A percentile compares a stretch with the other conserved stretches of the same genome.
These are phyloP conservation scores for Phytophthora chlamydospora DNA, from an alignment of 352 stramenopile species.

Conservation along the genomic window DNA sequence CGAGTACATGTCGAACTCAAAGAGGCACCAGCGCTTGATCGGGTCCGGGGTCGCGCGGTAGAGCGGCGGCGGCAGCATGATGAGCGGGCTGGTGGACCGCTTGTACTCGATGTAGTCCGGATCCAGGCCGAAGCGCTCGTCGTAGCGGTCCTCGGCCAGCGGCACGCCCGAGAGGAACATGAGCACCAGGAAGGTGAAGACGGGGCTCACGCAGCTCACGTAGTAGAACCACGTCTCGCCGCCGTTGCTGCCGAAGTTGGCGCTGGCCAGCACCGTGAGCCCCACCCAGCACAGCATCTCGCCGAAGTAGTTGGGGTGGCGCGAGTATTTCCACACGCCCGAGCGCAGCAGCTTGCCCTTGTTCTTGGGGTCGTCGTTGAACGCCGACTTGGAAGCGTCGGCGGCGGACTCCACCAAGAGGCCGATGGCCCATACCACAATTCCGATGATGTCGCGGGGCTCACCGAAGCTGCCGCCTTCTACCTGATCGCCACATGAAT, in stretches of 20 bases:
- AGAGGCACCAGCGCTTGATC: constrained; percentile 56
- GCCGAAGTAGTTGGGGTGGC: constrained; percentile 94
- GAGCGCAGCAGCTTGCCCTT: constrained; percentile 58
- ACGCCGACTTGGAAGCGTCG: constrained; percentile 66
- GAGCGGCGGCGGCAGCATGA: constrained; percentile 54
- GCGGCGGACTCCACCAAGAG: constrained; percentile 63
- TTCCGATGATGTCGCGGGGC: constrained; percentile 44
- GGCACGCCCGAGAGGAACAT: constrained; percentile 73
- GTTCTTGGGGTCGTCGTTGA: constrained; percentile 56
- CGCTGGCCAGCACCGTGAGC: constrained; percentile 48
- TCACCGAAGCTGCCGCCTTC: constrained; percentile 39
- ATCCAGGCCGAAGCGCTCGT: constrained; percentile 63
- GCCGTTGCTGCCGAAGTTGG: constrained; percentile 40
- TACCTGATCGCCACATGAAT: constrained; percentile 42
- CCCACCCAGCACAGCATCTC: constrained; percentile 93
- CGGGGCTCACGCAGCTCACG: constrained; percentile 52
- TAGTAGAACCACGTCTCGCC: constrained; percentile 53
- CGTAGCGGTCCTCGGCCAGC: constrained; percentile 66
- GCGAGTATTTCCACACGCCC: constrained; percentile 87
- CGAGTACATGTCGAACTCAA: constrained; percentile 65
- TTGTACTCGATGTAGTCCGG: constrained; percentile 75
- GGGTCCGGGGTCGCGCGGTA: constrained; percentile 43
- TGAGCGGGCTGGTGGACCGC: constrained; percentile 55
- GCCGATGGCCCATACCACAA: constrained; percentile 62
- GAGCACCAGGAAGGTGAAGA: constrained; percentile 68